Conservation (phyloP, 768 basidiomycete genomes). For the Lentinula sp. region DNA sequence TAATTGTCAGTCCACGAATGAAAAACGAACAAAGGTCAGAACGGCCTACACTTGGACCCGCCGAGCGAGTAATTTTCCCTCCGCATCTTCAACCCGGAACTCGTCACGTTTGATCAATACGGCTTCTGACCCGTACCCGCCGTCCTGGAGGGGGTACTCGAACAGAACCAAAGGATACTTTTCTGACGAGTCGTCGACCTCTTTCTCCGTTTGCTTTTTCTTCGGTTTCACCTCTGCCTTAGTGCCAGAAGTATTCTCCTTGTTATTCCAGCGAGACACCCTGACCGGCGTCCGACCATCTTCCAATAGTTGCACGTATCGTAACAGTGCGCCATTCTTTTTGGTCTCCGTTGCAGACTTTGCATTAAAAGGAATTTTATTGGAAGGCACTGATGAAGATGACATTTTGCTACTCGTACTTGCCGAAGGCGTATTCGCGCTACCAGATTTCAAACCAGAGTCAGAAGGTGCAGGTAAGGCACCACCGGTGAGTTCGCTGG, state of each 20-base stretch:
- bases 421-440: neutral
- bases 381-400: neutral
- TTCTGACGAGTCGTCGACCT: neutral
- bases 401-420: neutral
- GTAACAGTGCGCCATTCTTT: conserved; percentile 6
- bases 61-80: conserved; percentile 42
- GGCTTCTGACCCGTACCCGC: conserved; percentile 24
- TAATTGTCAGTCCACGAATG: neutral
- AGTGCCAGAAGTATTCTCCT: conserved; percentile 3
- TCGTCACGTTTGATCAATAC: conserved; percentile 47
- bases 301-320: conserved; percentile 3
- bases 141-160: conserved; percentile 6
- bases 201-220: conserved; percentile 16
- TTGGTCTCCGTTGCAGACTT: conserved; percentile 6
- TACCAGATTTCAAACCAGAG: neutral
- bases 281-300: conserved; percentile 4
- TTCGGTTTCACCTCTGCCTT: conserved; percentile 45
- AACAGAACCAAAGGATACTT: conserved; percentile 7
- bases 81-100: conserved; percentile 46
- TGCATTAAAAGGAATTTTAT: neutral
- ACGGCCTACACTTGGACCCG: conserved; percentile 40
- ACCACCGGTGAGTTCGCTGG: conserved; percentile 7
- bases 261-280: neutral
- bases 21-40: neutral
- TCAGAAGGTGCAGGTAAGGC: neutral